Evolutionary conservation across 805 yeast genomes (phyloP), one percentile per base, ranked within the genome.

Genomic region (Starmerella stigmatis): DNA sequence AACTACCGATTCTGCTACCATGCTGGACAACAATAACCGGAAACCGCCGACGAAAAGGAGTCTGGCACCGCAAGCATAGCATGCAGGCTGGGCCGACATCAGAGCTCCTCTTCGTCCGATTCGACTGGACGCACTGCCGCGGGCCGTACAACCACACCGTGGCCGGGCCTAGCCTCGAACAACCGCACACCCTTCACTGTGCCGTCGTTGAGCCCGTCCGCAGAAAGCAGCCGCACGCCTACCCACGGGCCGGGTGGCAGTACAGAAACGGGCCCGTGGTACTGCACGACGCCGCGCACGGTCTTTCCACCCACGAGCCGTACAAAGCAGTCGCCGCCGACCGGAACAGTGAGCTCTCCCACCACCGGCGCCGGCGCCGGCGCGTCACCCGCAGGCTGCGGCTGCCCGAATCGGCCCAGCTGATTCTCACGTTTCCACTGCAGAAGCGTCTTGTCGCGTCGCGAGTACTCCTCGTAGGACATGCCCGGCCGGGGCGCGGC

Each of bases 181-280:
- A 82, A 72, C 28, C 69, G 56, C 1, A 54, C 59, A 0, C 84
- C 86, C 28, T 76, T 74, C 31, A 86, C 65, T 17, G 75, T 64
- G 0, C 97, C 97, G 57, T 85, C 76, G 57, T 88, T 85, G 60
- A 81, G 85, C 5, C 97, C 97, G 7, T 74, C 72, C 0, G 96
- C 89, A 53, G 82, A 86, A 54, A 83, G 92, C 44, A 86, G 78
- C 54, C 79, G 83, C 3, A 89, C 73, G 0, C 96, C 97, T 25
- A 83, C 72, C 96, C 96, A 89, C 1, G 31, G 27, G 5, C 55
- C 55, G 1, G 57, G 49, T 1, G 62, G 53, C 25, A 86, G 73
- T 31, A 72, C 76, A 0, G 75, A 68, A 1, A 89, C 75, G 31
- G 62, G 64, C 2, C 97, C 97, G 12, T 86, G 65, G 56, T 64